These are phyloP conservation scores for Persicaria maculosa DNA, from an alignment of 148 eudicot species.

Conservation along the genomic window DNA sequence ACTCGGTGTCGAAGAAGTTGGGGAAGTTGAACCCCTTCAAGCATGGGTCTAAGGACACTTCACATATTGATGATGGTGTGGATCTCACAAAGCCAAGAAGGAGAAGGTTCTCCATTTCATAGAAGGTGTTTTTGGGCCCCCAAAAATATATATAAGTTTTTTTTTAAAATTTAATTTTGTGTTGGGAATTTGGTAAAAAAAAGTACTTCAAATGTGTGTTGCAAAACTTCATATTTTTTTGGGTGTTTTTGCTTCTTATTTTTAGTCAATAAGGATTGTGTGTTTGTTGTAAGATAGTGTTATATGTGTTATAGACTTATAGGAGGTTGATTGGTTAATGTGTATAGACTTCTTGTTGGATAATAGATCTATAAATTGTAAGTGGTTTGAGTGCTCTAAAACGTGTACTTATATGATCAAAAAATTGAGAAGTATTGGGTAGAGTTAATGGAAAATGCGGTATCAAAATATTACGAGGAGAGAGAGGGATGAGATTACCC, in stretches of 20 bases:
- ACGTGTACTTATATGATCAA: neutral
- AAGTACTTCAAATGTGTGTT: neutral
- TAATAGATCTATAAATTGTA: constrained; percentile 1
- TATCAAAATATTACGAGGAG: no score
- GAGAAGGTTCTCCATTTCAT: constrained; percentile 87
- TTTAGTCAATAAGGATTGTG: neutral
- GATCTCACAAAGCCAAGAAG: constrained; percentile 81
- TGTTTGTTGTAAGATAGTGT: constrained; percentile 9
- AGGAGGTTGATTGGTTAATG: constrained; percentile 6
- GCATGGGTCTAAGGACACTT: constrained; percentile 89
- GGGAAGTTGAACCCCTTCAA: constrained; percentile 90
- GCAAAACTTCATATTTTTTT: neutral
- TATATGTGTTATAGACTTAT: neutral
- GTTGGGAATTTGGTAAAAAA: neutral
- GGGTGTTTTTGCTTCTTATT: neutral
- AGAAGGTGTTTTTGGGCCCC: neutral
- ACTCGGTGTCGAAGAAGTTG: constrained; percentile 72
- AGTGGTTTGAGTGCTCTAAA: neutral
- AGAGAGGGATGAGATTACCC: no score
- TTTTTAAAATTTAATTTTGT: neutral
- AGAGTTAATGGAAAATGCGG: no score
- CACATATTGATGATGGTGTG: constrained; percentile 43
- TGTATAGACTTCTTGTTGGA: constrained; percentile 9
- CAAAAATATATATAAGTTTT: no score
- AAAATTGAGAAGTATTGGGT: no score